Evolutionary conservation across 2,329 filamentous ascomycete genomes (phyloP).

Genomic region (Colletotrichum noveboracense): DNA sequence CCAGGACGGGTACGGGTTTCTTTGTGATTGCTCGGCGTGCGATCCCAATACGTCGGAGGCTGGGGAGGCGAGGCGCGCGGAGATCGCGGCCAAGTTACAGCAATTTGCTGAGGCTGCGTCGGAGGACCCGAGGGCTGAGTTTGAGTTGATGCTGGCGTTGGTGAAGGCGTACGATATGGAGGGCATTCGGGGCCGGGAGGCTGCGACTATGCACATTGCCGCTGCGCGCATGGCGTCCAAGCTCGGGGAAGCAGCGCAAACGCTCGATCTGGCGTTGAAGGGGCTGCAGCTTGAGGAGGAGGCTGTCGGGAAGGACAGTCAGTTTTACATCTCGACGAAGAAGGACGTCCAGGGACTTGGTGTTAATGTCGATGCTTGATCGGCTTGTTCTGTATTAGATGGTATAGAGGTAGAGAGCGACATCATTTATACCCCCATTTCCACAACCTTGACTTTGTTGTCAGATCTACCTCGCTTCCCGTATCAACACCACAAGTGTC

Average conservation of each 20-base stretch:
- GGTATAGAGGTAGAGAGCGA: not conserved
- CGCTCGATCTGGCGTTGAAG: not conserved
- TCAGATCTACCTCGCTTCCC: not conserved
- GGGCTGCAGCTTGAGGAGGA: conserved; percentile 9
- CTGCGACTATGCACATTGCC: conserved; percentile 1
- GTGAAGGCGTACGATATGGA: conserved; percentile 2
- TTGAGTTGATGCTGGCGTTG: not conserved
- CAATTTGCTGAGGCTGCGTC: not conserved
- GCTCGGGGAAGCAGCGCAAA: not conserved
- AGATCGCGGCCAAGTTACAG: not conserved
- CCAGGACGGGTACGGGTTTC: not conserved
- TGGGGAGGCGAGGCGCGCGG: not conserved
- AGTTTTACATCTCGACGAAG: not conserved
- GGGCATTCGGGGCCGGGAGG: conserved; percentile 8
- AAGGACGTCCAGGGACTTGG: not conserved
- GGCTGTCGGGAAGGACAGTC: conserved; percentile 14
- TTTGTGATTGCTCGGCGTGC: conserved; percentile 2
- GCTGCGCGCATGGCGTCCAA: not conserved
- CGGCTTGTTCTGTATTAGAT: not conserved
- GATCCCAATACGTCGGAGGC: not conserved
- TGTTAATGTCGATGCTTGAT: not conserved
- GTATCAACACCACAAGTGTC: accelerated
- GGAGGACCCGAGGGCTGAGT: not conserved
- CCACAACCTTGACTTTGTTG: accelerated
- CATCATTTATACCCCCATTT: not conserved